Evolutionary conservation across 331 rosid species (phyloP).

Genomic region (Prunus yedoensis): DNA sequence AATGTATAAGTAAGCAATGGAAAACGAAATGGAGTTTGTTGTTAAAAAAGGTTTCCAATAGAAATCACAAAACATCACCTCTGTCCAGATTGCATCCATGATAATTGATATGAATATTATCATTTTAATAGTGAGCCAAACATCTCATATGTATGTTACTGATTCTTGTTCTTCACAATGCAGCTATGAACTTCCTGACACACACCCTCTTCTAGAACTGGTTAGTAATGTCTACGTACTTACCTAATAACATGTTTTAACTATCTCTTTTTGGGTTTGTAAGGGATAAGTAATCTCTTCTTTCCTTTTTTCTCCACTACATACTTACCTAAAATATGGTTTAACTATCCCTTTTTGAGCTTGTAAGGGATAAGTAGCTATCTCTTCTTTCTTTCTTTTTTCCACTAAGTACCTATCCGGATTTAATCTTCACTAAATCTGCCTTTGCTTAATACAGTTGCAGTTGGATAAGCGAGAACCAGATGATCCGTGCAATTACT

Average conservation of each 20-base stretch:
- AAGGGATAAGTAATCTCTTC: not conserved
- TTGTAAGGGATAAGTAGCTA: not conserved
- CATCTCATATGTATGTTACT: constrained; percentile 5
- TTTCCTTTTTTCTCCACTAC: not conserved
- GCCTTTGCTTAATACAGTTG: constrained; percentile 36
- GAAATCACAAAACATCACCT: not conserved
- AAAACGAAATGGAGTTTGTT: not conserved
- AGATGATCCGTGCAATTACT: constrained; percentile 93
- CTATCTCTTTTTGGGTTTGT: not conserved
- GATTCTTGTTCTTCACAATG: constrained; percentile 38
- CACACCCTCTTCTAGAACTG: constrained; percentile 87
- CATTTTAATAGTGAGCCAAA: not conserved
- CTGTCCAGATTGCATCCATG: not conserved
- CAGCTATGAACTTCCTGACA: constrained; percentile 98
- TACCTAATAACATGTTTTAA: constrained; percentile 13
- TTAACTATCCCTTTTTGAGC: not conserved
- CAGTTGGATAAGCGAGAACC: constrained; percentile 81
- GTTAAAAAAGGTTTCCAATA: not conserved
- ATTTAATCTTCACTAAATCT: constrained; percentile 13
- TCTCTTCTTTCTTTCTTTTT: not conserved
- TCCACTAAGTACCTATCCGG: constrained; percentile 3
- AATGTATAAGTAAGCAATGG: not conserved
- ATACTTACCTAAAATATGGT: constrained; percentile 11
- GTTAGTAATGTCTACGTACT: constrained; percentile 46
- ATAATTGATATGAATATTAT: not conserved